Evolutionary conservation across 805 yeast species (phyloP), one percentile per base, ranked within the genome.

Genomic region (Kuraishia ogatae): DNA sequence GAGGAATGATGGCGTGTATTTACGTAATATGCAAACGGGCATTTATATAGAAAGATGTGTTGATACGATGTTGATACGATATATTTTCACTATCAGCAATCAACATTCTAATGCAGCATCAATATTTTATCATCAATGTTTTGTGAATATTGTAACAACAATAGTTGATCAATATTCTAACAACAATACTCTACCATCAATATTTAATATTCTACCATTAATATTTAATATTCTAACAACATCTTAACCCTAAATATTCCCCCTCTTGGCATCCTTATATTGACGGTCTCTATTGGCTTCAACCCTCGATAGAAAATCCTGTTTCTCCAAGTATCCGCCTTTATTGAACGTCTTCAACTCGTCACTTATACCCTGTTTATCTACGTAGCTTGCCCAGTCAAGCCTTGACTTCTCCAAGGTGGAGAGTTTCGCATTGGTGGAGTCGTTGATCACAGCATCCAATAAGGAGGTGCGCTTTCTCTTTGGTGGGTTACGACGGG

Each of bases 301-400:
- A 26, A 90, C 89, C 58, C 96, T 77, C 51, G 79, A 77, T 64
- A 94, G 74, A 79, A 94, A 94, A 61, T 88, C 97, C 68, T 93
- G 97, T 65, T 83, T 90, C 58, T 89, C 96, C 64, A 94, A 72
- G 70, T 85, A 94, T 8, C 99, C 99, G 53, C 85, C 94, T 73
- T 88, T 92, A 66, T 91, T 92, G 65, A 85, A 87, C 55, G 81
- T 78, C 51, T 77, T 79, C 64, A 94, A 79, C 59, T 94, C 99
- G 60, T 89, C 97, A 53, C 81, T 77, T 51, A 94, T 84, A 55
- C 91, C 91, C 59, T 85, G 84, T 60, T 87, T 79, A 70, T 93
- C 97, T 29, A 94, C 97, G 71, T 88, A 91, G 51, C 88, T 82
- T 0, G 96, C 96, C 96, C 98, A 94, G 70, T 94, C 99, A 53